phyloP scores from a whole-genome alignment of 1,284 basidiomycete genomes.

The Singerocomus inundabilis region DNA sequence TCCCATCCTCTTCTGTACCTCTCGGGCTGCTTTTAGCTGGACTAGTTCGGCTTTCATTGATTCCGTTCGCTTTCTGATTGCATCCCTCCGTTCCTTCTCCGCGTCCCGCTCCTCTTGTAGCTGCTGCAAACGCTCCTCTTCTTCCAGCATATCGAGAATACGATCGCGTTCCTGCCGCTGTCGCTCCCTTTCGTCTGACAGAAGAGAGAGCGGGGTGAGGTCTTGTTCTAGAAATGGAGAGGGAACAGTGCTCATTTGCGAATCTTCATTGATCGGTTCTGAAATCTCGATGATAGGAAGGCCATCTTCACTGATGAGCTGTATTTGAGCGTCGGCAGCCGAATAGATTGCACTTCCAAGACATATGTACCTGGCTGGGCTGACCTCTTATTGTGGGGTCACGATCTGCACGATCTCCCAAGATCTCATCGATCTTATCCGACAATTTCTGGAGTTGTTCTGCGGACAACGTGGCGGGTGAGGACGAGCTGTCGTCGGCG shows the following conservation, averaged over 20 bases:
- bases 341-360: slow-evolving; percentile 14
- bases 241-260: slow-evolving; percentile 24
- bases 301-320: slow-evolving; percentile 74
- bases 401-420: slow-evolving; percentile 47
- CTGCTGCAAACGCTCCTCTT: slow-evolving; percentile 57
- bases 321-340: slow-evolving; percentile 19
- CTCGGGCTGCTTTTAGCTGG: slow-evolving; percentile 50
- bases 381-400: slow-evolving; percentile 44
- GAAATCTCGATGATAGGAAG: slow-evolving; percentile 74
- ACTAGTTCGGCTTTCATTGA: slow-evolving; percentile 52
- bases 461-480: slow-evolving; percentile 39
- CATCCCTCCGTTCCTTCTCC: slow-evolving; percentile 42
- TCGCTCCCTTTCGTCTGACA: slow-evolving; percentile 50
- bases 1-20: slow-evolving; percentile 76
- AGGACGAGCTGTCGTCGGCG: slow-evolving; percentile 26
- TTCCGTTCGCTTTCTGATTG: slow-evolving; percentile 50
- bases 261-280: slow-evolving; percentile 46
- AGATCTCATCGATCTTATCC: slow-evolving; percentile 56
- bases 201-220: slow-evolving; percentile 45
- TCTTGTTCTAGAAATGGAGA: slow-evolving; percentile 36
- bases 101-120: slow-evolving; percentile 41
- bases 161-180: slow-evolving; percentile 55
- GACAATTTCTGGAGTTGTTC: slow-evolving; percentile 55
- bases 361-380: slow-evolving; percentile 57
- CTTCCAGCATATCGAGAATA: slow-evolving; percentile 67